Percentiles rank a stretch among this genome's conserved stretches.
phyloP scores from a whole-genome alignment of 108 stramenopile species.

The Nitzschia putrida region DNA sequence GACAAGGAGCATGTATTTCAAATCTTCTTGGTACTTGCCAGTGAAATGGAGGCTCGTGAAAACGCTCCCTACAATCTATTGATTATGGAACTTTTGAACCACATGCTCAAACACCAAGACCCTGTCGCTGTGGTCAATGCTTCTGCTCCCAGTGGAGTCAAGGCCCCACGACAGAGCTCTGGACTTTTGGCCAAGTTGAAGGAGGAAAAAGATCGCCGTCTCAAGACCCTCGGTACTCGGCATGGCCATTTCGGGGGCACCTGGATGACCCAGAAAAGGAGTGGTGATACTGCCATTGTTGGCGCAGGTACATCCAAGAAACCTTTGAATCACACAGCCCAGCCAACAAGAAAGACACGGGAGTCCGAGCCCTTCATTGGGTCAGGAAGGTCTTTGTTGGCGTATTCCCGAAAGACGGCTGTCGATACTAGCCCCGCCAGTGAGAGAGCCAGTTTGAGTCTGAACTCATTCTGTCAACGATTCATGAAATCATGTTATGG shows the following conservation, averaged over 20 bases:
- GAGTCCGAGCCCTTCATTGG: conserved; percentile 71
- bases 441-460: conserved; percentile 52
- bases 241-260: conserved; percentile 89
- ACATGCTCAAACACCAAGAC: conserved; percentile 65
- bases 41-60: conserved; percentile 76
- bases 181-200: conserved; percentile 51
- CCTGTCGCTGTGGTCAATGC: conserved; percentile 47
- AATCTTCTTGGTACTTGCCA: conserved; percentile 71
- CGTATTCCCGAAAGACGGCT: conserved; percentile 30
- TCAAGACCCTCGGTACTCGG: conserved; percentile 33
- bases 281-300: conserved; percentile 52
- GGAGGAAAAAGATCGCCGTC: conserved; percentile 53
- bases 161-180: neutral
- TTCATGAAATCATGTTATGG: conserved; percentile 79
- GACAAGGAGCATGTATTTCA: conserved; percentile 84
- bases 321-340: neutral
- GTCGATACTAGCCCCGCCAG: conserved; percentile 46
- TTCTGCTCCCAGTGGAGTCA: conserved; percentile 3
- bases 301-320: conserved; percentile 34
- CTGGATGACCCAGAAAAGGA: conserved; percentile 44
- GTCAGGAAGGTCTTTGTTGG: conserved; percentile 44
- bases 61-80: conserved; percentile 84
- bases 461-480: conserved; percentile 69
- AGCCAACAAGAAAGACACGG: conserved; percentile 45
- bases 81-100: conserved; percentile 83